A percentile compares a stretch with the other conserved stretches of the same genome.
Conservation (phyloP, 805 yeast species). For the Metschnikowia chrysomelidarum region DNA sequence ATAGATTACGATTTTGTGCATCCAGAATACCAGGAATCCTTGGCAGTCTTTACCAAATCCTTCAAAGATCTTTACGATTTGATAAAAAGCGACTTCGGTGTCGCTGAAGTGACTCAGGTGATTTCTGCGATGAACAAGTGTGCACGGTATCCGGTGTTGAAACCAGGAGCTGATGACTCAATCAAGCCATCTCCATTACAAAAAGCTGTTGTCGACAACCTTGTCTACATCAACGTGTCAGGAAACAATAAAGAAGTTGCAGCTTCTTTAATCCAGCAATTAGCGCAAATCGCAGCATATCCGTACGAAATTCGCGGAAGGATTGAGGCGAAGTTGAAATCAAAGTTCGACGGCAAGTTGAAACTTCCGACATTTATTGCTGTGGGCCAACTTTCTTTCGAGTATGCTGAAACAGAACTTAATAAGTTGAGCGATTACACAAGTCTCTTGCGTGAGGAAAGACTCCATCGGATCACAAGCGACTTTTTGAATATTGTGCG, state of each 20-base stretch:
- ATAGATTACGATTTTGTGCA: constrained; percentile 42
- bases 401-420: constrained; percentile 40
- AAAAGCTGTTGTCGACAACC: constrained; percentile 48
- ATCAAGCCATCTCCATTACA: constrained; percentile 60
- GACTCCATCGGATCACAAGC: constrained; percentile 44
- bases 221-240: constrained; percentile 31
- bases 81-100: constrained; percentile 27
- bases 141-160: constrained; percentile 70
- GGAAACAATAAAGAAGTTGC: constrained; percentile 32
- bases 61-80: constrained; percentile 50
- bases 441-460: constrained; percentile 42
- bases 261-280: constrained; percentile 49
- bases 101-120: constrained; percentile 45
- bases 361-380: constrained; percentile 66
- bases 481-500: constrained; percentile 54
- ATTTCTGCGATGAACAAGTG: constrained; percentile 61
- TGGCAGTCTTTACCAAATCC: constrained; percentile 52
- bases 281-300: constrained; percentile 50
- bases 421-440: constrained; percentile 25
- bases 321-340: constrained; percentile 52
- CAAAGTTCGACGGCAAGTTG: constrained; percentile 31
- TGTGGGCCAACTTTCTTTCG: constrained; percentile 48
- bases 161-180: constrained; percentile 54
- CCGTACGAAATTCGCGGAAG: constrained; percentile 62
- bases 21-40: constrained; percentile 56